These are phyloP conservation scores for Ramularia endophylla DNA, from an alignment of 2,329 filamentous ascomycete species.

Conservation along the genomic window DNA sequence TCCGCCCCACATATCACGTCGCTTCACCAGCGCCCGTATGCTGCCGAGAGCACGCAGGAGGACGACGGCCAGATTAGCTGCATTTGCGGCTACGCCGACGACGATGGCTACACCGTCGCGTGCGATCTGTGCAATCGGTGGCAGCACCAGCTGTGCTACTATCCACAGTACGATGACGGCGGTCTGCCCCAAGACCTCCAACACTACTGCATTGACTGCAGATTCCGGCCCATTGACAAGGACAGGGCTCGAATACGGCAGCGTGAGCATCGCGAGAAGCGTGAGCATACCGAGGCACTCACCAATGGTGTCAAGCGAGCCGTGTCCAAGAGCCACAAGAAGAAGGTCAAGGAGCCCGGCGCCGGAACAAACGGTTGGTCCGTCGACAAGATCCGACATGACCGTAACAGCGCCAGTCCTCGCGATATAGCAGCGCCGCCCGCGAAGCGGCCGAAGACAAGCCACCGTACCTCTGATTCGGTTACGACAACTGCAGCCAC, in stretches of 20 bases:
- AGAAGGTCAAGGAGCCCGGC: constrained; percentile 66
- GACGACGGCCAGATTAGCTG: constrained; percentile 96
- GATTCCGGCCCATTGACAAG: constrained; percentile 67
- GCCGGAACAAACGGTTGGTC: constrained; percentile 59
- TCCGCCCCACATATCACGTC: constrained; percentile 27
- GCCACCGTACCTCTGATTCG: constrained; percentile 72
- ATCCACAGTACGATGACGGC: constrained; percentile 62
- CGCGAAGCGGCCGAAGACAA: constrained; percentile 74
- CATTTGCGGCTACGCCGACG: constrained; percentile 87
- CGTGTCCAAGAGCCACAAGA: constrained; percentile 77
- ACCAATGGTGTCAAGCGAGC: constrained; percentile 58
- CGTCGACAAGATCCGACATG: constrained; percentile 53
- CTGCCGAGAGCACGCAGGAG: constrained; percentile 47
- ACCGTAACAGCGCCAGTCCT: constrained; percentile 46
- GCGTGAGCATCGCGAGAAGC: constrained; percentile 22
- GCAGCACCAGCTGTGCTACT: constrained; percentile 98
- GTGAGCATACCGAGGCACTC: constrained; percentile 52
- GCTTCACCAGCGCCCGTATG: constrained; percentile 19
- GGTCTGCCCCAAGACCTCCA: constrained; percentile 53
- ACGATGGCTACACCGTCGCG: constrained; percentile 96
- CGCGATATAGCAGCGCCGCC: constrained; percentile 51
- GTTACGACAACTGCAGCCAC: constrained; percentile 47
- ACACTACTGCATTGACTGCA: constrained; percentile 86
- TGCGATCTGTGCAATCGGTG: constrained; percentile 95
- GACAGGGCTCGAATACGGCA: constrained; percentile 59